Evolutionary conservation across 805 yeast genomes (phyloP).

Genomic region (Lachancea quebecensis): DNA sequence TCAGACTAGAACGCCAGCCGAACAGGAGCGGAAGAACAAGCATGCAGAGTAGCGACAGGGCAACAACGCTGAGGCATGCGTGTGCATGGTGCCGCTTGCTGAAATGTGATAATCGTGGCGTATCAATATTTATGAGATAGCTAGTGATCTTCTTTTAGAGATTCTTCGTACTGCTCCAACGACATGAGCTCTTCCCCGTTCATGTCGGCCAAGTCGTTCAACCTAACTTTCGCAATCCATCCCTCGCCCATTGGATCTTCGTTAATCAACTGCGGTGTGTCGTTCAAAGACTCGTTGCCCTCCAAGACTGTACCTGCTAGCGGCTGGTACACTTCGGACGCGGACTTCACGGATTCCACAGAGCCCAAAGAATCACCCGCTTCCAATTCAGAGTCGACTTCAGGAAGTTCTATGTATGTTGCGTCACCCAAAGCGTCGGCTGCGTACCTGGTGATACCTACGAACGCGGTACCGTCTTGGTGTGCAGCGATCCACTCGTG

Average conservation of each 20-base stretch:
- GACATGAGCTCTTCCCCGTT: constrained; percentile 42
- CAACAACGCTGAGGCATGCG: neutral
- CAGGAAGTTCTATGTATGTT: constrained; percentile 87
- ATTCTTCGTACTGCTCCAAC: constrained; percentile 49
- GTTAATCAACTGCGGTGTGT: constrained; percentile 72
- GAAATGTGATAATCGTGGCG: too few species aligned
- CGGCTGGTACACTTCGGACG: constrained; percentile 88
- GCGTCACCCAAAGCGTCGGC: constrained; percentile 96
- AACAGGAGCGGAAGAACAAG: constrained; percentile 28
- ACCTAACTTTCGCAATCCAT: constrained; percentile 78
- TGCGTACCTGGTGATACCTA: constrained; percentile 95
- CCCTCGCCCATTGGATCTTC: constrained; percentile 90
- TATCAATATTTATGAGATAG: neutral
- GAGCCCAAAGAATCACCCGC: constrained; percentile 84
- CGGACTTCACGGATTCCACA: constrained; percentile 90
- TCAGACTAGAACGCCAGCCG: constrained; percentile 68
- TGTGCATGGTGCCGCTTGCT: too few species aligned
- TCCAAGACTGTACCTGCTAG: constrained; percentile 70
- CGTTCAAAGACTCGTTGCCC: constrained; percentile 58
- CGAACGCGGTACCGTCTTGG: constrained; percentile 70
- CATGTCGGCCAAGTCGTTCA: constrained; percentile 42
- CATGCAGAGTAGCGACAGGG: constrained; percentile 6
- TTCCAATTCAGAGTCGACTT: constrained; percentile 51
- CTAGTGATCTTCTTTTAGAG: constrained; percentile 48
- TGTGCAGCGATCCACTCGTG: constrained; percentile 95